Base-by-base conservation (phyloP, 1,284 basidiomycete genomes). In the Irpex lacteus region DNA sequence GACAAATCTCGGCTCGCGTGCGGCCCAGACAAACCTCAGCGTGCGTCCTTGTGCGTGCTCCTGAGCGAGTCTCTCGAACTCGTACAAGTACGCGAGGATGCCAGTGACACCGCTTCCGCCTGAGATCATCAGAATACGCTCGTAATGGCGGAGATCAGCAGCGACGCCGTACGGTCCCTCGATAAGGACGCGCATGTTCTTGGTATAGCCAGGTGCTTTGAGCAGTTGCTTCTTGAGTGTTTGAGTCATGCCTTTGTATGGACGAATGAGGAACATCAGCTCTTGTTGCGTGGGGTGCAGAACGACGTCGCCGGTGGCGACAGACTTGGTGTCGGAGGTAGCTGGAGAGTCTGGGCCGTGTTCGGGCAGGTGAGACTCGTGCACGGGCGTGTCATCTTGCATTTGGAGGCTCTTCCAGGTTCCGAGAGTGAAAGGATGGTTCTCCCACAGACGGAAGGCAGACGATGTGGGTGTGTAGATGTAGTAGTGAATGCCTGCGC, bases 391-490 rank as follows among this genome's bases (percentile, higher is more conserved):
- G 18, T 54, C 52, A 18, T 54, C 52, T 9, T 9, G 11, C 26
- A 32, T 11, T 9, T 9, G 52, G 18, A 54, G 19, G 52, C 52
- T 32, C 19, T 54, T 21, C 52, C 52, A 54, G 11, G 52, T 21
- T 19, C 52, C 52, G 52, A 54, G 52, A 9, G 52, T 54, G 52
- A 54, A 54, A 9, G 52, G 52, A 32, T 19, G 52, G 7, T 54
- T 54, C 52, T 54, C 52, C 52, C 52, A 54, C 11, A 54, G 52
- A 9, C 52, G 52, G 52, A 54, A 54, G 18, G 19, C 52, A 13
- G 52, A 54, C 52, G 52, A 54, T 11, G 52, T 54, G 8, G 52
- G 52, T 11, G 52, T 54, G 52, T 54, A 54, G 52, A 54, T 54
- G 52, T 54, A 54, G 52, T 54, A 54, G 52, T 54, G 52, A 18